Base-by-base conservation (phyloP, 2,329 filamentous ascomycete genomes). In the Parasarocladium wereldwijsianum region DNA sequence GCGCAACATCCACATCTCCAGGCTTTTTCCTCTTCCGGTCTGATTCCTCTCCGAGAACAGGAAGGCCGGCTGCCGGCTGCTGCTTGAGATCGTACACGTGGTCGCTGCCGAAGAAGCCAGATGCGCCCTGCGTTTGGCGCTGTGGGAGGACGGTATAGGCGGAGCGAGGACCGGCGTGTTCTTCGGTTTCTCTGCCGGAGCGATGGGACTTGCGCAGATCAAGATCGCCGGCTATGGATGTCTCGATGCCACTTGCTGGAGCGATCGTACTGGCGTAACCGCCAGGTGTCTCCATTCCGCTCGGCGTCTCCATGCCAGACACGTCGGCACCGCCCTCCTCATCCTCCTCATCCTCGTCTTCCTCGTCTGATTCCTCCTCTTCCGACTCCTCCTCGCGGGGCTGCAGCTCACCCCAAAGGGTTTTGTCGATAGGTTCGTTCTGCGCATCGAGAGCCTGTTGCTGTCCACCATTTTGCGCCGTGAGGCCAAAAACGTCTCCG, bases 51-150 rank as follows among this genome's bases (percentile, higher is more conserved):
- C 86, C 90, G 4, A 98, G 69, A 3, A 92, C 69, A 1, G 81
- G 79, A 1, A 82, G 53, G 35, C 64, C 59, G 14, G 61, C 56
- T 36, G 66, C 60, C 38, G 53, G 55, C 23, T 34, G 47, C 21
- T 49, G 50, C 33, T 72, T 77, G 37, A 98, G 67, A 54, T 98
- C 86, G 55, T 98, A 98, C 11, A 80, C 80, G 46, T 84, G 79
- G 49, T 96, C 87, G 43, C 83, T 86, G 42, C 90, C 90, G 50
- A 98, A 96, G 70, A 98, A 96, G 26, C 90, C 90, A 42, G 86
- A 79, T 5, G 83, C 74, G n/a, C n/a, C n/a, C 30, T 78, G 74
- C 14, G 86, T 77, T 47, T 87, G 77, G 34, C 81, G 80, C 57
- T 98, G 87, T 8, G 84, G 84, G 14, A 98, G 69, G 27, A 98